Evolutionary conservation across 305 asterid genomes (phyloP), one percentile per base, ranked within the genome.

Genomic region (Fraxinus albicans): DNA sequence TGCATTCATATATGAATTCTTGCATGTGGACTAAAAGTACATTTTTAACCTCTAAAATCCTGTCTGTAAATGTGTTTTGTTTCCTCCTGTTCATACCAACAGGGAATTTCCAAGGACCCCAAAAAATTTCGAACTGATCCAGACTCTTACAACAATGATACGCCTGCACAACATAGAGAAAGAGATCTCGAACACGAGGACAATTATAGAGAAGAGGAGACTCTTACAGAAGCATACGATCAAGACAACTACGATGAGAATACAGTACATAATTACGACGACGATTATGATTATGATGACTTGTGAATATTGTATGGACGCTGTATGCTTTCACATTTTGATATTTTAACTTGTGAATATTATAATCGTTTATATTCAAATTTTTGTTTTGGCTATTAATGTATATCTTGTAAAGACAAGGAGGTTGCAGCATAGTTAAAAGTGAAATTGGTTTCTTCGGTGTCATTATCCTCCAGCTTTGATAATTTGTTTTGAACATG

Each of bases 61-160:
- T 36, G 42, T 74, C 1, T 13, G 23, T 47, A 23, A 21, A 36
- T 3, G 19, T 80, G 42, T 76, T 40, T 79, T 1, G 69, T 34
- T 8, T 75, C 55, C n/a, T 47, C 70, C 47, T 79, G 72, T 47
- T 83, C 73, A 42, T 77, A 77, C 21, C 36, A 79, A 63, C 88
- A 82, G 88, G 90, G 63, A 73, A 44, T 65, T 77, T 40, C 84
- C 2, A 88, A 79, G 76, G 76, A 23, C 60, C 44, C 76, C 79
- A 86, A 89, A 88, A 90, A 83, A 83, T 84, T 33, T 17, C 86
- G 84, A 75, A 79, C 60, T 3, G 91, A 81, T 19, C 0, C 38
- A 15, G 76, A 53, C 25, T 6, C 17, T 3, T 80, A 80, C n/a
- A 27, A 65, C 2, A 58, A 86, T 10, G 84, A 84, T 6, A 29